phyloP scores from a whole-genome alignment of 2,329 filamentous ascomycete species.

The Aplosporella prunicola region DNA sequence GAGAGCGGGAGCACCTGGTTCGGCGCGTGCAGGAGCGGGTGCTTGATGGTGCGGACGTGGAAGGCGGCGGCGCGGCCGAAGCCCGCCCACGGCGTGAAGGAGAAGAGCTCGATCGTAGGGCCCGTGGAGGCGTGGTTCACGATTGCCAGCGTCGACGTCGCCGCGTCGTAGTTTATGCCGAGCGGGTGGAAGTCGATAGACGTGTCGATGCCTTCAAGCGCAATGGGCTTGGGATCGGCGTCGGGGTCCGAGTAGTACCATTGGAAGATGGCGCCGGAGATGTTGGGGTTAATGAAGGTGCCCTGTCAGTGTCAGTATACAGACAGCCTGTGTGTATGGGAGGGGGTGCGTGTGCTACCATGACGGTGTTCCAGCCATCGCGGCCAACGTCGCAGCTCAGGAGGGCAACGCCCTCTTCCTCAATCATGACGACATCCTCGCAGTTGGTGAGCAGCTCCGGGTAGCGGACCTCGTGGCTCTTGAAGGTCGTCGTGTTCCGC shows the following conservation, averaged over 20 bases:
- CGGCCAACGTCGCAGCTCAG: slow-evolving; percentile 35
- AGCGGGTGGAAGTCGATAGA: slow-evolving; percentile 33
- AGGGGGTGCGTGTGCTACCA: slow-evolving; percentile 21
- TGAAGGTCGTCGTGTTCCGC: slow-evolving; percentile 17
- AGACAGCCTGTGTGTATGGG: background rate
- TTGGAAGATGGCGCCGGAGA: slow-evolving; percentile 27
- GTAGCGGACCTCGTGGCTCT: slow-evolving; percentile 25
- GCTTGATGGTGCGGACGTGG: slow-evolving; percentile 22
- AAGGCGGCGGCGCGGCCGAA: slow-evolving; percentile 15
- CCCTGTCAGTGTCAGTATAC: slow-evolving; percentile 16
- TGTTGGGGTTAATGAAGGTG: slow-evolving; percentile 18
- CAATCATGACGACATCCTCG: slow-evolving; percentile 34
- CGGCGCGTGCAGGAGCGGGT: slow-evolving; percentile 26
- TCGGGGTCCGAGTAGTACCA: slow-evolving; percentile 27
- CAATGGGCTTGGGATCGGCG: slow-evolving; percentile 19
- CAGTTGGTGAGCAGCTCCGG: slow-evolving; percentile 31
- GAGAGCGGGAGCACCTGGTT: slow-evolving; percentile 31
- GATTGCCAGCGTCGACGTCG: slow-evolving; percentile 29
- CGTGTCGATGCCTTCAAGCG: slow-evolving; percentile 14
- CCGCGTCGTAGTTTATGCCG: slow-evolving; percentile 29
- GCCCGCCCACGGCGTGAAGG: slow-evolving; percentile 9
- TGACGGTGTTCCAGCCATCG: slow-evolving; percentile 38
- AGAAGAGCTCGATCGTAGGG: slow-evolving; percentile 28
- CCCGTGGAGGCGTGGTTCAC: slow-evolving; percentile 30
- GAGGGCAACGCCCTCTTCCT: slow-evolving; percentile 28